Evolutionary conservation across 805 yeast species (phyloP).

Genomic region (Lachancea lanzarotensis): DNA sequence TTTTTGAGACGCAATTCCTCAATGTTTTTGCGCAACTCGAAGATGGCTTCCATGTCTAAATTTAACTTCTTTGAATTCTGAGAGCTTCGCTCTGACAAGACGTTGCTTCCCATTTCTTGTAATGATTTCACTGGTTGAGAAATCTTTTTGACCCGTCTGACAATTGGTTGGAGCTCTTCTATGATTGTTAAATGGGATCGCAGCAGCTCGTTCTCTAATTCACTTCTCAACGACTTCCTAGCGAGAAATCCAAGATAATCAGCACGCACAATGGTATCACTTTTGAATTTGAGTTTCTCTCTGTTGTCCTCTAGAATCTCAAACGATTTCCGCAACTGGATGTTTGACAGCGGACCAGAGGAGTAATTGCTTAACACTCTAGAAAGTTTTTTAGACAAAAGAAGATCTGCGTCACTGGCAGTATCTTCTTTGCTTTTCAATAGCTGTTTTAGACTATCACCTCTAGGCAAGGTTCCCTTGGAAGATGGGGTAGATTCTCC

Average conservation of each 20-base stretch:
- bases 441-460: background rate
- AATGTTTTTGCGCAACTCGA: slow-evolving; percentile 15
- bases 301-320: slow-evolving; percentile 31
- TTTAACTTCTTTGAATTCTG: slow-evolving; percentile 18
- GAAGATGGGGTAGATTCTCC: background rate
- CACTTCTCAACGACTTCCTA: slow-evolving; percentile 53
- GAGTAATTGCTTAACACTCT: slow-evolving; percentile 30
- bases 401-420: slow-evolving; percentile 17
- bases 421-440: slow-evolving; percentile 1
- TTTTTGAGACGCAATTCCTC: slow-evolving; percentile 38
- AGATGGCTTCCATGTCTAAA: slow-evolving; percentile 19
- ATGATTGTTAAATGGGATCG: slow-evolving; percentile 47
- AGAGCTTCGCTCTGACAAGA: slow-evolving; percentile 19
- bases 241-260: slow-evolving; percentile 50
- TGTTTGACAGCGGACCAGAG: slow-evolving; percentile 17
- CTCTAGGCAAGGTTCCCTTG: background rate
- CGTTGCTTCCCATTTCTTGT: slow-evolving; percentile 10
- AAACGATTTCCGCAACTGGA: slow-evolving; percentile 32
- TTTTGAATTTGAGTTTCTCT: slow-evolving; percentile 17
- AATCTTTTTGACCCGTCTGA: slow-evolving; percentile 35
- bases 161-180: slow-evolving; percentile 40
- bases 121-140: slow-evolving; percentile 23
- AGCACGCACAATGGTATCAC: slow-evolving; percentile 39
- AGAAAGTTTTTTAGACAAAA: slow-evolving; percentile 33
- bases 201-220: slow-evolving; percentile 53